Evolutionary conservation across 202 grass and related monocot genomes (phyloP).

Genomic region (Schoenoplectus triqueter): DNA sequence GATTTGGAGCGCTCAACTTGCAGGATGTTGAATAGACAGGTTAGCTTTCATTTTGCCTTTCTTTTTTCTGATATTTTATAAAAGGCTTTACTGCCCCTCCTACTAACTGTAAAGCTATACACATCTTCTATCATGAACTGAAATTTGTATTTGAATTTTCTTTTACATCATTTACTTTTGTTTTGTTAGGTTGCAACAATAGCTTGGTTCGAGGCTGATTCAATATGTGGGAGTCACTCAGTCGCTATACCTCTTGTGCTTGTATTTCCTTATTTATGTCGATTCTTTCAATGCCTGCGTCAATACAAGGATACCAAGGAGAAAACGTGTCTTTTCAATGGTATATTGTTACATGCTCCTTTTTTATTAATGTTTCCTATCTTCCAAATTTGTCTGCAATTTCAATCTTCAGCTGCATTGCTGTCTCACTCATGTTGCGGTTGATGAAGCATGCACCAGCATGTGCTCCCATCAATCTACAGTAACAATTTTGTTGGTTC

Average conservation of each 20-base stretch:
- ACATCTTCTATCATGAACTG: background rate
- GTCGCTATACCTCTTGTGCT: slow-evolving; percentile 90
- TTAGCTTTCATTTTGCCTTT: slow-evolving; percentile 42
- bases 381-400: background rate
- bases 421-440: background rate
- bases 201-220: slow-evolving; percentile 98
- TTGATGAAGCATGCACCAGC: background rate
- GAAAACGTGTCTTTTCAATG: slow-evolving; percentile 83
- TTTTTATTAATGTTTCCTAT: background rate
- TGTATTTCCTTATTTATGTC: slow-evolving; percentile 87
- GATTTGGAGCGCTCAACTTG: slow-evolving; percentile 98
- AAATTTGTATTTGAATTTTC: background rate
- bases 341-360: slow-evolving; percentile 46
- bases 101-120: background rate
- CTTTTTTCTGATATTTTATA: background rate
- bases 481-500: background rate
- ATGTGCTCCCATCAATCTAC: background rate
- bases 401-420: background rate
- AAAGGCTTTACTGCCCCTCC: background rate
- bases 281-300: slow-evolving; percentile 92
- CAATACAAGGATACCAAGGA: slow-evolving; percentile 98
- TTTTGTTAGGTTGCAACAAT: slow-evolving; percentile 84
- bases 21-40: slow-evolving; percentile 94
- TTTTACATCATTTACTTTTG: slow-evolving; percentile 19
- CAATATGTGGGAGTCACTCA: slow-evolving; percentile 93